A percentile compares a stretch with the other conserved stretches of the same genome.
These are phyloP conservation scores for Bipolaris gigantea DNA, from an alignment of 2,329 filamentous ascomycete genomes.

Conservation along the genomic window DNA sequence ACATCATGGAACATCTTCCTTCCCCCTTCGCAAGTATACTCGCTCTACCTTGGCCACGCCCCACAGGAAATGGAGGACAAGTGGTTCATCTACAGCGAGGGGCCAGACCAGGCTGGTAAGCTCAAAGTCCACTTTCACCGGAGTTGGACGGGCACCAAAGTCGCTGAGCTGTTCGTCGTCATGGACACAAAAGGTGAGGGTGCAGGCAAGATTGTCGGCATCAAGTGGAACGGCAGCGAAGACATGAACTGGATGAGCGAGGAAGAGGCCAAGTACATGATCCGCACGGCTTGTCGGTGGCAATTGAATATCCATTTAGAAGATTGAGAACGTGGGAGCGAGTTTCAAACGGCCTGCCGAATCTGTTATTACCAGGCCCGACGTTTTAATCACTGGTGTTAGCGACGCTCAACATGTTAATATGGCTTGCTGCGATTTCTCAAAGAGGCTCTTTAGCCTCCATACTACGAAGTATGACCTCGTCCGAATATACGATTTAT, in stretches of 20 bases:
- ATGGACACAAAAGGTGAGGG: conserved; percentile 41
- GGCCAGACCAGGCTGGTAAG: conserved; percentile 37
- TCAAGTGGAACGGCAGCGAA: conserved; percentile 39
- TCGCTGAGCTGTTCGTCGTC: conserved; percentile 40
- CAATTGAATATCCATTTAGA: conserved; percentile 43
- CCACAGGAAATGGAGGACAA: conserved; percentile 31
- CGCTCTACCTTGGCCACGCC: conserved; percentile 34
- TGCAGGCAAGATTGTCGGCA: conserved; percentile 39
- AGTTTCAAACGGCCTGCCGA: background rate
- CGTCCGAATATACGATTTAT: background rate
- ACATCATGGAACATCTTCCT: conserved; percentile 39
- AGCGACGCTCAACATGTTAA: background rate
- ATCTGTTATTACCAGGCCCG: conserved; percentile 2
- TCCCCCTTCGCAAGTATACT: conserved; percentile 33
- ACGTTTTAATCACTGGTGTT: background rate
- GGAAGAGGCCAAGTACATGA: conserved; percentile 35
- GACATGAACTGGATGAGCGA: conserved; percentile 33
- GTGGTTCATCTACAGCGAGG: conserved; percentile 42
- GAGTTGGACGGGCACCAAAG: conserved; percentile 38
- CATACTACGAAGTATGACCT: too few relatives aligned
- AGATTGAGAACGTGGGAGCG: conserved; percentile 53
- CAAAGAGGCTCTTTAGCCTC: too few relatives aligned
- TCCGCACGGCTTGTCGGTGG: conserved; percentile 28
- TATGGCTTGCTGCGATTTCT: background rate
- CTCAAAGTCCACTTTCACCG: conserved; percentile 42